A percentile compares a stretch with the other conserved stretches of the same genome.
Conservation (phyloP, 1,284 basidiomycete genomes). For the Gymnopus androsaceus region DNA sequence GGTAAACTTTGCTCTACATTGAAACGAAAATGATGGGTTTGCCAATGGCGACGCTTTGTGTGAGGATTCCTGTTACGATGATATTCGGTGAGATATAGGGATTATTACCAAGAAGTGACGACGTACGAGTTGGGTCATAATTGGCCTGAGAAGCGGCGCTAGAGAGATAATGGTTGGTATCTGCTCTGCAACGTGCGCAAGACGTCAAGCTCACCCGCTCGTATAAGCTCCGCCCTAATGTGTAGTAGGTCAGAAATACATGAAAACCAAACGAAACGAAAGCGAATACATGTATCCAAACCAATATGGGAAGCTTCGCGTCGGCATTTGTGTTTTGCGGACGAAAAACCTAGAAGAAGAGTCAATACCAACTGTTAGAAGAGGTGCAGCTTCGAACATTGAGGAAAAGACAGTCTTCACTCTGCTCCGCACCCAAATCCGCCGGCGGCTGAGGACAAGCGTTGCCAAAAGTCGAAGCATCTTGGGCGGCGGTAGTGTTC, state of each 20-base stretch:
- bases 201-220: slow-evolving; percentile 38
- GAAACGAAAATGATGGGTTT: slow-evolving; percentile 61
- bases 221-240: slow-evolving; percentile 55
- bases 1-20: slow-evolving; percentile 37
- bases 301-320: slow-evolving; percentile 46
- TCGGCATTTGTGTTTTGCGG: slow-evolving; percentile 35
- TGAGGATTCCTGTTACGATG: slow-evolving; percentile 47
- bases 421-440: slow-evolving; percentile 45
- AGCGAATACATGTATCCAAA: slow-evolving; percentile 53
- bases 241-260: background rate
- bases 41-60: slow-evolving; percentile 44
- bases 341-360: slow-evolving; percentile 40
- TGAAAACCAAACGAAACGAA: background rate
- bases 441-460: slow-evolving; percentile 55
- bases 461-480: slow-evolving; percentile 55
- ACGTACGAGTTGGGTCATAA: slow-evolving; percentile 49
- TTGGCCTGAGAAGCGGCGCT: slow-evolving; percentile 46
- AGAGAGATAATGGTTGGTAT: background rate
- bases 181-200: background rate
- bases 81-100: background rate
- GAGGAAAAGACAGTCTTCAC: slow-evolving; percentile 58
- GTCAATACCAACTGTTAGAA: background rate
- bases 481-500: slow-evolving; percentile 35
- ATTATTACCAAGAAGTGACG: background rate
- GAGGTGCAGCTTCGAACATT: slow-evolving; percentile 40